Evolutionary conservation across 2,329 filamentous ascomycete species (phyloP).

Genomic region (Penicillium sp.): DNA sequence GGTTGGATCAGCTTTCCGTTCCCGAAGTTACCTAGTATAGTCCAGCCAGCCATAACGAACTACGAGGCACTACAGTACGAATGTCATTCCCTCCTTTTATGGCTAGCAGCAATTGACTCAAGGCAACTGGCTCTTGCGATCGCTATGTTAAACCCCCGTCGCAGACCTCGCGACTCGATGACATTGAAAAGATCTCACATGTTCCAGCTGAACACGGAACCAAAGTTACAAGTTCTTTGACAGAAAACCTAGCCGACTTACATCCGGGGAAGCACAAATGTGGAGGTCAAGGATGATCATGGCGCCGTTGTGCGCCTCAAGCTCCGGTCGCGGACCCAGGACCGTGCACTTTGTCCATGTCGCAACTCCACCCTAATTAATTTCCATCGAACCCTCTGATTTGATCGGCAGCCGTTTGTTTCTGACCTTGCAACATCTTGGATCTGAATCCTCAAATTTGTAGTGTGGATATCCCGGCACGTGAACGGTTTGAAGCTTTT

Average conservation of each 20-base stretch:
- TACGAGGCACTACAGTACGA: too few relatives aligned
- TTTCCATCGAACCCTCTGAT: not conserved
- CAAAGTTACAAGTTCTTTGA: not conserved
- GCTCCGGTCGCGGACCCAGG: not conserved
- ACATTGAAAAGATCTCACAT: not conserved
- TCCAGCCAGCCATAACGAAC: not conserved
- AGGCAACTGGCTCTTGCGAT: too few relatives aligned
- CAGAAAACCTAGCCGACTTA: not conserved
- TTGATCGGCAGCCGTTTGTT: not conserved
- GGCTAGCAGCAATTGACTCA: too few relatives aligned
- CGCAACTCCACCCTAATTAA: not conserved
- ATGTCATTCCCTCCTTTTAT: too few relatives aligned
- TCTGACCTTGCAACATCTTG: not conserved
- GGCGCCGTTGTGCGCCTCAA: constrained; percentile 9
- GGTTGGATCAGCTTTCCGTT: not conserved
- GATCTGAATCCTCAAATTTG: not conserved
- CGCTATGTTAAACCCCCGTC: too few relatives aligned
- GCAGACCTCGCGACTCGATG: too few relatives aligned
- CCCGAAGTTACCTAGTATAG: not conserved
- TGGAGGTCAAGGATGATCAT: constrained; percentile 13
- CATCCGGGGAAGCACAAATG: constrained; percentile 15
- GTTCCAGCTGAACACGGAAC: not conserved
- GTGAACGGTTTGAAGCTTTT: not conserved
- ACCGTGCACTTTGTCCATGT: constrained; percentile 2
- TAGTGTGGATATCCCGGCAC: not conserved